phyloP scores from a whole-genome alignment of 495 filamentous ascomycete species.

The Podospora bellae-mahoneyi region DNA sequence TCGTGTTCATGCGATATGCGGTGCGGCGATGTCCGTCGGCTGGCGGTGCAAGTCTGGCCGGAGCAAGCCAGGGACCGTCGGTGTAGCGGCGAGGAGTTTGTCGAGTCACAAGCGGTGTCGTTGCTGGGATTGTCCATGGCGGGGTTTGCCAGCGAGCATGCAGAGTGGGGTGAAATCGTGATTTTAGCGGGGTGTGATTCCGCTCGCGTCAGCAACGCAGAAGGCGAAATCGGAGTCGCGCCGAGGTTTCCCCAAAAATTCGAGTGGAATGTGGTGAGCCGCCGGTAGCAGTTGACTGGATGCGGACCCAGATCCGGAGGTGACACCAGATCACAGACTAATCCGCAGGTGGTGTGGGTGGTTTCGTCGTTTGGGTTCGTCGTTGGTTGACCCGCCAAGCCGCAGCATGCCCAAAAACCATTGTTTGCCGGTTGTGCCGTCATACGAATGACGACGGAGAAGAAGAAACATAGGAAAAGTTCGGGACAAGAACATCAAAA shows the following conservation, averaged over 20 bases:
- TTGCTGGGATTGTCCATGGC: constrained; percentile 14
- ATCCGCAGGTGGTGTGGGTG: constrained; percentile 6
- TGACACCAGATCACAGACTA: constrained; percentile 3
- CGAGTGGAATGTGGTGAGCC: background rate
- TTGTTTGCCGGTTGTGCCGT: background rate
- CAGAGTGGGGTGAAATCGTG: constrained; percentile 10
- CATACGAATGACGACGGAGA: background rate
- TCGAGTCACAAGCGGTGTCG: background rate
- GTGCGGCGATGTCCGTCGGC: background rate
- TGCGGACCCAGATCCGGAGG: constrained; percentile 1
- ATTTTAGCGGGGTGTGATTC: constrained; percentile 5
- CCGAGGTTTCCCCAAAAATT: background rate
- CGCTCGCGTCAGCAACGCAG: background rate
- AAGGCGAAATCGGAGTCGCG: constrained; percentile 11
- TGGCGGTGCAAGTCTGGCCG: background rate
- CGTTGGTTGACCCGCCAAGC: constrained; percentile 5
- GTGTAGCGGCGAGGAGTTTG: constrained; percentile 1
- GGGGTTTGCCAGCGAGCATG: constrained; percentile 1
- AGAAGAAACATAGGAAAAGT: constrained; percentile 17
- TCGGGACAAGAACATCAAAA: constrained; percentile 16
- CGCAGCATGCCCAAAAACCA: background rate
- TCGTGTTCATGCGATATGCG: background rate
- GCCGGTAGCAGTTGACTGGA: background rate
- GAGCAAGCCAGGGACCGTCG: background rate
- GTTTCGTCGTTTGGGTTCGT: constrained; percentile 4